These are phyloP conservation scores for Tremellales sp. DNA, from an alignment of 1,284 basidiomycete species.

Conservation along the genomic window DNA sequence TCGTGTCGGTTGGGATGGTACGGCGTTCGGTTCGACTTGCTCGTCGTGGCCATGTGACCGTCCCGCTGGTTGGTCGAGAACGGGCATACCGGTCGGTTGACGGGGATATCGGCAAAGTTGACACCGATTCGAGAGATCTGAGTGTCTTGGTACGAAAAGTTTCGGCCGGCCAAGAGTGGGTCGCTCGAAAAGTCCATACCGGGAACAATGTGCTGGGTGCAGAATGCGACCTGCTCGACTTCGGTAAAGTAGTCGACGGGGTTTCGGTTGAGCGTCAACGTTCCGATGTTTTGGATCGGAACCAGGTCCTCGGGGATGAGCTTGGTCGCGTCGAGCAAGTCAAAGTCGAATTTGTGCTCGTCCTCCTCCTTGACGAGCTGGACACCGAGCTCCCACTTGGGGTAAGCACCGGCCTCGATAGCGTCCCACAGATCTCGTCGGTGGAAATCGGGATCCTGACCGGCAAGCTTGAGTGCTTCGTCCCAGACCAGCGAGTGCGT, in stretches of 20 bases:
- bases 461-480: constrained; percentile 74
- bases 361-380: constrained; percentile 70
- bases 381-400: constrained; percentile 72
- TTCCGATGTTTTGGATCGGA: constrained; percentile 69
- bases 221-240: constrained; percentile 75
- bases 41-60: constrained; percentile 60
- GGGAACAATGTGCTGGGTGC: constrained; percentile 73
- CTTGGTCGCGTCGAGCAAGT: constrained; percentile 76
- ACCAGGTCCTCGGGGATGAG: constrained; percentile 74
- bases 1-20: constrained; percentile 60
- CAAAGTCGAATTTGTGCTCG: constrained; percentile 60
- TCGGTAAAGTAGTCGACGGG: constrained; percentile 70
- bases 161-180: constrained; percentile 74
- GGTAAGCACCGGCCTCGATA: constrained; percentile 62
- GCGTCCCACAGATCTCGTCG: constrained; percentile 73
- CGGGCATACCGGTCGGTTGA: constrained; percentile 76
- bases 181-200: constrained; percentile 76
- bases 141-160: constrained; percentile 80
- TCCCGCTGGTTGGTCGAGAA: constrained; percentile 69
- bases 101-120: constrained; percentile 59
- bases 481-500: constrained; percentile 76
- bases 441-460: constrained; percentile 67
- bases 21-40: constrained; percentile 67
- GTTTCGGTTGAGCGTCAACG: constrained; percentile 63
- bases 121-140: constrained; percentile 69